Evolutionary conservation across 176 grass and related monocot species (phyloP).

Genomic region (Cocos nucifera): DNA sequence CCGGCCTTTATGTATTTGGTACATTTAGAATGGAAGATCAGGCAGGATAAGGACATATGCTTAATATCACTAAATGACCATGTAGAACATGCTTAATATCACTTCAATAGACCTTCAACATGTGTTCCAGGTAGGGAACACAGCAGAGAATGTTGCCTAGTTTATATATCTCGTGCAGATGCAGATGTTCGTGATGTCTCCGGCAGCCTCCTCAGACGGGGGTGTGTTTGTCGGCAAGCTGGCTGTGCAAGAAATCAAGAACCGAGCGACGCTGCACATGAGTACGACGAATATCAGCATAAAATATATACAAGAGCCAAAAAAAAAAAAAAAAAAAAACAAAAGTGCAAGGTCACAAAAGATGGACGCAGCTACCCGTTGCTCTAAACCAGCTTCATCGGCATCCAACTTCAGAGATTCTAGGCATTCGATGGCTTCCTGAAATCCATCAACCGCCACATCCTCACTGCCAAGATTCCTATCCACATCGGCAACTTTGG

Average conservation of each 20-base stretch:
- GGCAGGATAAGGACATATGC: too few species aligned
- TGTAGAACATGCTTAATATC: too few species aligned
- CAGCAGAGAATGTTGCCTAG: too few species aligned
- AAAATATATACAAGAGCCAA: too few species aligned
- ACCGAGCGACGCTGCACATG: conserved; percentile 54
- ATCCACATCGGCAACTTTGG: conserved; percentile 89
- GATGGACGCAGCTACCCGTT: conserved; percentile 28
- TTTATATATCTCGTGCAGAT: too few species aligned
- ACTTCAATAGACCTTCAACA: too few species aligned
- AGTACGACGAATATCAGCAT: neutral
- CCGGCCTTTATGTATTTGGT: too few species aligned
- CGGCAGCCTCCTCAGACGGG: neutral
- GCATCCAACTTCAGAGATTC: conserved; percentile 77
- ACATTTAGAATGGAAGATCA: too few species aligned
- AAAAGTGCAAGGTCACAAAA: conserved; percentile 2
- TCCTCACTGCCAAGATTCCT: conserved; percentile 77
- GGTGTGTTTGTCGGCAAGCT: conserved; percentile 37
- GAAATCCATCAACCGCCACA: conserved; percentile 46
- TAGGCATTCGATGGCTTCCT: conserved; percentile 83
- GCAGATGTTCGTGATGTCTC: too few species aligned
- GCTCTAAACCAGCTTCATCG: conserved; percentile 41
- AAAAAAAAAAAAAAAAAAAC: neutral
- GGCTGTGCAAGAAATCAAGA: conserved; percentile 69
- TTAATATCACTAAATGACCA: too few species aligned
- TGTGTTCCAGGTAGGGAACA: too few species aligned